Conservation (phyloP, 2,329 filamentous ascomycete species). For the Aspergillus proliferans region DNA sequence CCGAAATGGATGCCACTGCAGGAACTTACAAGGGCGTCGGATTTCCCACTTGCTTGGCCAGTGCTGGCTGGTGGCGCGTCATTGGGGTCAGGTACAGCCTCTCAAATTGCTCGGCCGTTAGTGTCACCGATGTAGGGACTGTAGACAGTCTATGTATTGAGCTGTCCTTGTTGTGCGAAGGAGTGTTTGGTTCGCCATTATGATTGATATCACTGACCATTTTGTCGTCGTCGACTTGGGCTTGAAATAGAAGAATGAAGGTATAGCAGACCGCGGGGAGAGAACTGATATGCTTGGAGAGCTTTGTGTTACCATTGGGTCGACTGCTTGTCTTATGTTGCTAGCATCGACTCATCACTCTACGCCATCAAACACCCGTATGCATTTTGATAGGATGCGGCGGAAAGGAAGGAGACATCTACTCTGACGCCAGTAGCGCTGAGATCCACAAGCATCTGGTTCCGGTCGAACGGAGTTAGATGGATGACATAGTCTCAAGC, state of each 20-base stretch:
- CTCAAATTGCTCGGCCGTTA: constrained; percentile 29
- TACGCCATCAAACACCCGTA: too few relatives aligned
- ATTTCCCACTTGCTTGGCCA: constrained; percentile 26
- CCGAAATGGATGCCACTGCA: neutral
- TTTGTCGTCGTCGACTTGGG: neutral
- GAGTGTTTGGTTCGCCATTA: constrained; percentile 4
- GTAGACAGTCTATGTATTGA: constrained; percentile 5
- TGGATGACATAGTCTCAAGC: too few relatives aligned
- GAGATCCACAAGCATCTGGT: too few relatives aligned
- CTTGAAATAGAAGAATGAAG: neutral
- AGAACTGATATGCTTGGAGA: neutral
- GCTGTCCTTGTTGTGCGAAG: constrained; percentile 5
- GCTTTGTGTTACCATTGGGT: neutral
- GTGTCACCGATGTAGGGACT: constrained; percentile 19
- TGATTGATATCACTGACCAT: constrained; percentile 6
- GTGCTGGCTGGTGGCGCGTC: constrained; percentile 21
- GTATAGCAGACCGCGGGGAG: neutral
- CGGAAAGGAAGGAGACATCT: too few relatives aligned
- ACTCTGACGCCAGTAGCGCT: too few relatives aligned
- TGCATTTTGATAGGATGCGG: too few relatives aligned
- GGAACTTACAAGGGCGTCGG: constrained; percentile 27
- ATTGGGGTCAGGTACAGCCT: constrained; percentile 30
- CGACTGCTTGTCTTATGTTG: too few relatives aligned
- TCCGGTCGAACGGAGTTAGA: too few relatives aligned
- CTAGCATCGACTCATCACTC: too few relatives aligned